These are phyloP conservation scores for Oehlia diaphana DNA, from an alignment of 192 early-diverging fungal genomes.

Conservation along the genomic window DNA sequence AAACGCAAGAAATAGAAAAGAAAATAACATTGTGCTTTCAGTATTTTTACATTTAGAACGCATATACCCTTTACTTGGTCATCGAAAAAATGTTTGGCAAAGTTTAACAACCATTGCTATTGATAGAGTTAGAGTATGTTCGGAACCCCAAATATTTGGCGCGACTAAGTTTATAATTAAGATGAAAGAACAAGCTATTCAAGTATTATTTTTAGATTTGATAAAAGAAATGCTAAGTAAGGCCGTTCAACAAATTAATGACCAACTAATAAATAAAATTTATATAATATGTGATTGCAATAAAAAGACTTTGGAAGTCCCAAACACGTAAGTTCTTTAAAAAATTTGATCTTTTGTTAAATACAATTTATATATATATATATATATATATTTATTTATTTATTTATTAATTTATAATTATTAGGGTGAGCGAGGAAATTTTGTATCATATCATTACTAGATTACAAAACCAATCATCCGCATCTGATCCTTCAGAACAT, in stretches of 20 bases:
- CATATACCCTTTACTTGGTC: background rate
- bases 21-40: background rate
- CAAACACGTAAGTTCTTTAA: background rate
- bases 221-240: background rate
- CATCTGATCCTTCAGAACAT: background rate
- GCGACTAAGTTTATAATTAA: background rate
- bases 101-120: background rate
- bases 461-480: background rate
- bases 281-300: background rate
- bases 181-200: background rate
- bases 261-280: background rate
- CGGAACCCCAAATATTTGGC: background rate
- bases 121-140: background rate
- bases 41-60: background rate
- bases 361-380: too few species aligned
- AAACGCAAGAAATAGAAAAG: background rate
- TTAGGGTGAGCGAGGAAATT: background rate
- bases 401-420: background rate
- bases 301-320: background rate
- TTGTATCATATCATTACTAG: conserved; percentile 11
- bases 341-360: too few species aligned
- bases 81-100: background rate
- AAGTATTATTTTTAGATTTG: background rate
- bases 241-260: background rate
- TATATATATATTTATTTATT: too few species aligned